Percentiles rank a stretch among this genome's conserved stretches.
These are phyloP conservation scores for Myochromella boudieri DNA, from an alignment of 768 basidiomycete species.

Conservation along the genomic window DNA sequence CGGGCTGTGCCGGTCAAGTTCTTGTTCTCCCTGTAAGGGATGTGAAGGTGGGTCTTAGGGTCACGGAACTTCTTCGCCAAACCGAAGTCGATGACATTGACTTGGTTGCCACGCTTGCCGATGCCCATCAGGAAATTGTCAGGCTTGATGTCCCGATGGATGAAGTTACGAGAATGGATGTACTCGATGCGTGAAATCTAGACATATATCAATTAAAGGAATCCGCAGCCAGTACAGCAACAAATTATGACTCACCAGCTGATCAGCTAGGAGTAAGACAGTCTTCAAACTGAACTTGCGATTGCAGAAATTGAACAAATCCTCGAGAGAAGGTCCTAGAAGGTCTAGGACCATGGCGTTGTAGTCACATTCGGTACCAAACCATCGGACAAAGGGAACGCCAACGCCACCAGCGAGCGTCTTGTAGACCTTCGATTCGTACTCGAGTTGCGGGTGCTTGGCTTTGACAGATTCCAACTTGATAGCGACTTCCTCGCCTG, in stretches of 20 bases:
- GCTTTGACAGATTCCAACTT: conserved; percentile 99
- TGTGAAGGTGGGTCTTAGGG: conserved; percentile 99
- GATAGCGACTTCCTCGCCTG: conserved; percentile 99
- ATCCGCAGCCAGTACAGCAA: conserved; percentile 15
- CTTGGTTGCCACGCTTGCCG: conserved; percentile 99
- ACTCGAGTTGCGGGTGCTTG: conserved; percentile 99
- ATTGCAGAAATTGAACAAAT: conserved; percentile 94
- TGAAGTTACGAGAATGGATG: conserved; percentile 99
- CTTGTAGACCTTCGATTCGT: conserved; percentile 95
- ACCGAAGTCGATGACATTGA: conserved; percentile 98
- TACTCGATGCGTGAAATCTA: conserved; percentile 99
- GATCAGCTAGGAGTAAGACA: conserved; percentile 93
- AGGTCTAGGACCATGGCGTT: conserved; percentile 99
- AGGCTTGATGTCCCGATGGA: conserved; percentile 97
- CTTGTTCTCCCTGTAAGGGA: conserved; percentile 99
- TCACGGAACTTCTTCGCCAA: conserved; percentile 99
- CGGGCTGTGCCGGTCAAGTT: conserved; percentile 98
- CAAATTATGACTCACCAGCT: conserved; percentile 63
- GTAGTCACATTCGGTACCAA: conserved; percentile 96
- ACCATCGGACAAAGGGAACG: conserved; percentile 97
- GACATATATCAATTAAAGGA: conserved; percentile 19
- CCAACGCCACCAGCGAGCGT: conserved; percentile 99
- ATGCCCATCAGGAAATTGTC: conserved; percentile 99
- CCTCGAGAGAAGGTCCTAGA: conserved; percentile 88
- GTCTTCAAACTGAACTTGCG: conserved; percentile 98